A percentile compares a stretch with the other conserved stretches of the same genome.
These are phyloP conservation scores for Deuterostichococcus epilithicus DNA, from an alignment of 139 green algal genomes.

Conservation along the genomic window DNA sequence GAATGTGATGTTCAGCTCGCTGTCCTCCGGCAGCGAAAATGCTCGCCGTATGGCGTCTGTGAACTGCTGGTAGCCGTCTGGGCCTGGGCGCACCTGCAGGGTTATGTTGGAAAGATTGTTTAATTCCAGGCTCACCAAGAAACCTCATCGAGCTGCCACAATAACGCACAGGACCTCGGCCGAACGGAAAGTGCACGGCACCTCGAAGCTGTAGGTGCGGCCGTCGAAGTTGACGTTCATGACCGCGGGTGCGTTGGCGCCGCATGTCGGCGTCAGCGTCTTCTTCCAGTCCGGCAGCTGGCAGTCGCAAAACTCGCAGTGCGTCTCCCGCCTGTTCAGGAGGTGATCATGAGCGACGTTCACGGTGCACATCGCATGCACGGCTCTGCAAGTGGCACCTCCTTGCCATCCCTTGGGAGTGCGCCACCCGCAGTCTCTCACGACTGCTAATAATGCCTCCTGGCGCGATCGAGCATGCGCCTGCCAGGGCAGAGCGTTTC, in stretches of 20 bases:
- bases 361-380: too few species aligned
- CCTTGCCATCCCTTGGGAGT: too few species aligned
- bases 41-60: slow-evolving; percentile 73
- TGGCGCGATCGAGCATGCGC: too few species aligned
- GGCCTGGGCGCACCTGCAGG: slow-evolving; percentile 39
- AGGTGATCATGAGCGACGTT: too few species aligned
- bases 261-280: slow-evolving; percentile 57
- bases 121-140: not conserved
- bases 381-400: too few species aligned
- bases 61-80: slow-evolving; percentile 77
- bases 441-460: too few species aligned
- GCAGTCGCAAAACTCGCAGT: slow-evolving; percentile 82
- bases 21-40: slow-evolving; percentile 76
- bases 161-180: not conserved
- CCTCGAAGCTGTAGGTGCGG: slow-evolving; percentile 56
- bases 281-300: slow-evolving; percentile 75
- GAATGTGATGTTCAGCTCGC: slow-evolving; percentile 91
- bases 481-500: too few species aligned
- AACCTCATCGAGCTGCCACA: not conserved
- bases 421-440: too few species aligned
- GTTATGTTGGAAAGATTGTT: not conserved
- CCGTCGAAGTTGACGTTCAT: slow-evolving; percentile 93
- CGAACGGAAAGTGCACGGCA: not conserved
- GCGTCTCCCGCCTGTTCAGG: slow-evolving; percentile 65
- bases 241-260: slow-evolving; percentile 61